Conservation (phyloP, 805 yeast genomes). For the Schwanniomyces sp. region DNA sequence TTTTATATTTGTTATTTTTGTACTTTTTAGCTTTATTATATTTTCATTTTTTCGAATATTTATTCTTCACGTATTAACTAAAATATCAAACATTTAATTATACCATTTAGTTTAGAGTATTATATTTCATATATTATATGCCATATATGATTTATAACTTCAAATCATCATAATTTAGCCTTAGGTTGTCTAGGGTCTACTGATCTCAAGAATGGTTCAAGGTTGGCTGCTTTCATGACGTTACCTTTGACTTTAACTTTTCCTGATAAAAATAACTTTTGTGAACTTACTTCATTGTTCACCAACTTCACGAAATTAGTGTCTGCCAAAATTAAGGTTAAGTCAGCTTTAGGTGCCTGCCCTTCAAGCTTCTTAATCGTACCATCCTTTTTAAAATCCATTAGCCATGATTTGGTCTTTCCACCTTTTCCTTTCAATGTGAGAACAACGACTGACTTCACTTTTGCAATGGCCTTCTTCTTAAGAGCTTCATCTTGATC, state of each 20-base stretch:
- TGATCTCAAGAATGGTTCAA: constrained; percentile 59
- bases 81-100: too few relatives aligned
- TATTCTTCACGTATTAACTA: too few relatives aligned
- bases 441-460: constrained; percentile 26
- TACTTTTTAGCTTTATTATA: too few relatives aligned
- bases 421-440: constrained; percentile 58
- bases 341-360: constrained; percentile 50
- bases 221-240: constrained; percentile 77
- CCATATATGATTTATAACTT: constrained; percentile 25
- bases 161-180: constrained; percentile 8
- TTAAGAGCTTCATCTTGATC: constrained; percentile 19
- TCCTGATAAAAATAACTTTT: constrained; percentile 73
- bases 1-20: too few relatives aligned
- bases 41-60: too few relatives aligned
- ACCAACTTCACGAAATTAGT: constrained; percentile 63
- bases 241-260: constrained; percentile 80
- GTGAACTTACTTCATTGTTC: constrained; percentile 73
- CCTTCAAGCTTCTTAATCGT: constrained; percentile 37
- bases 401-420: constrained; percentile 55
- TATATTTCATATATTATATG: too few relatives aligned
- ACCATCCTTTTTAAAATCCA: constrained; percentile 62
- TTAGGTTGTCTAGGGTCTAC: constrained; percentile 26
- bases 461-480: constrained; percentile 17
- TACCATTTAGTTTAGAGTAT: too few relatives aligned
- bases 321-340: constrained; percentile 58